Evolutionary conservation across 1,139 yeast genomes (phyloP).

Genomic region (Cylindricascospora bacillispora): DNA sequence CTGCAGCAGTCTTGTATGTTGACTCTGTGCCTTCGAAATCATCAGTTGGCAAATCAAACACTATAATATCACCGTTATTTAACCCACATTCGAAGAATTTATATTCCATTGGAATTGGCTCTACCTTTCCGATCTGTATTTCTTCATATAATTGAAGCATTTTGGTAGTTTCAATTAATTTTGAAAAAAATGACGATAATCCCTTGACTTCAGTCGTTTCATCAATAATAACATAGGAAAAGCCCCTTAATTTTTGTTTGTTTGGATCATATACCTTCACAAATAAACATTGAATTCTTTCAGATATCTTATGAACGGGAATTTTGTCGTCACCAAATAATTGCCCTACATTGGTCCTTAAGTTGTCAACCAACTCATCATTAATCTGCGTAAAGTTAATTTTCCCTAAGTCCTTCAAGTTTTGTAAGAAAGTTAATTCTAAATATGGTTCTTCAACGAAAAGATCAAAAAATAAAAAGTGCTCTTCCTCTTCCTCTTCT

Average conservation of each 20-base stretch:
- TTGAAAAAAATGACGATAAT: conserved; percentile 36
- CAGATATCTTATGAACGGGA: too few species aligned
- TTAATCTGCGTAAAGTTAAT: conserved; percentile 7
- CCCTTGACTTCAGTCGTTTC: conserved; percentile 36
- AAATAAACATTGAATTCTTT: conserved; percentile 30
- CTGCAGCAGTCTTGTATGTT: conserved; percentile 29
- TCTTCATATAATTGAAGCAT: conserved; percentile 54
- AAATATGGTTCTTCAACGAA: conserved; percentile 26
- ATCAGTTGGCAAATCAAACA: conserved; percentile 34
- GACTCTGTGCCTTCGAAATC: conserved; percentile 12
- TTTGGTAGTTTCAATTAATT: conserved; percentile 30
- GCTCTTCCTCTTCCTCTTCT: conserved; percentile 11
- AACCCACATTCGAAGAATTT: conserved; percentile 46
- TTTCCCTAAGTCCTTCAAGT: conserved; percentile 7
- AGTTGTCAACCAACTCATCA: conserved; percentile 11
- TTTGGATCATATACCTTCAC: conserved; percentile 57
- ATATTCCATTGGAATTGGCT: conserved; percentile 31
- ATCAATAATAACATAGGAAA: conserved; percentile 49
- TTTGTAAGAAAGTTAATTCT: conserved; percentile 14
- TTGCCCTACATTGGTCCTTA: conserved; percentile 11
- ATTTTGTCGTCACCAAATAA: conserved; percentile 5
- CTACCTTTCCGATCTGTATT: conserved; percentile 50
- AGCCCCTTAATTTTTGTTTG: conserved; percentile 43
- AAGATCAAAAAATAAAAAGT: conserved; percentile 14
- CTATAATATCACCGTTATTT: conserved; percentile 66